Conservation (phyloP, 768 basidiomycete species). For the Leucocoprinus leucothites region DNA sequence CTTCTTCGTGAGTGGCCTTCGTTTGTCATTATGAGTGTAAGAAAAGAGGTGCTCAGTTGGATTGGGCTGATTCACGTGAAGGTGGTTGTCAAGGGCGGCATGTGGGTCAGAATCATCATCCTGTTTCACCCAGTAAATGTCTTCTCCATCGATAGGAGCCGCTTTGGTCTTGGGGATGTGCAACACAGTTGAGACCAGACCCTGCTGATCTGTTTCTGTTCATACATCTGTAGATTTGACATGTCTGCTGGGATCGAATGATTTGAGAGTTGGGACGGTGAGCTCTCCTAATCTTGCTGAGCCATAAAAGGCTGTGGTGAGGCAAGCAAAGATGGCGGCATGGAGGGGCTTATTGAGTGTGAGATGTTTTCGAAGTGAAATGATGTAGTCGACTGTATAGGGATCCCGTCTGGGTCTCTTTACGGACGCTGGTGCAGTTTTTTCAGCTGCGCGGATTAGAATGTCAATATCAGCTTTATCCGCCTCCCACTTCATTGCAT, state of each 20-base stretch:
- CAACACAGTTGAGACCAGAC: constrained; percentile 22
- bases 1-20: too few species aligned
- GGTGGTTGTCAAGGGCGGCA: too few species aligned
- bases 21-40: too few species aligned
- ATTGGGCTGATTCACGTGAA: too few species aligned
- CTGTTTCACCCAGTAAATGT: too few species aligned
- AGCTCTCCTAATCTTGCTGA: constrained; percentile 34
- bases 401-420: constrained; percentile 27
- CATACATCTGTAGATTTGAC: constrained; percentile 23
- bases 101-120: too few species aligned
- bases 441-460: constrained; percentile 25
- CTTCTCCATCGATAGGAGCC: too few species aligned
- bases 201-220: constrained; percentile 19
- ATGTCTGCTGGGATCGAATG: constrained; percentile 27
- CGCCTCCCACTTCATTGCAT: constrained; percentile 30
- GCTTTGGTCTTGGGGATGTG: constrained; percentile 27
- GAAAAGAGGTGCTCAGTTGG: too few species aligned
- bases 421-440: constrained; percentile 26
- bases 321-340: constrained; percentile 32
- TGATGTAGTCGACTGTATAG: constrained; percentile 23
- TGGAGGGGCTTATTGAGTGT: constrained; percentile 26
- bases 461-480: constrained; percentile 23
- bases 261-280: constrained; percentile 26
- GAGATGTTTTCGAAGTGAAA: constrained; percentile 18
- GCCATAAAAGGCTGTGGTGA: constrained; percentile 35